Conservation (phyloP, 176 grass and related monocot species). For the Ampelocalamus luodianensis region DNA sequence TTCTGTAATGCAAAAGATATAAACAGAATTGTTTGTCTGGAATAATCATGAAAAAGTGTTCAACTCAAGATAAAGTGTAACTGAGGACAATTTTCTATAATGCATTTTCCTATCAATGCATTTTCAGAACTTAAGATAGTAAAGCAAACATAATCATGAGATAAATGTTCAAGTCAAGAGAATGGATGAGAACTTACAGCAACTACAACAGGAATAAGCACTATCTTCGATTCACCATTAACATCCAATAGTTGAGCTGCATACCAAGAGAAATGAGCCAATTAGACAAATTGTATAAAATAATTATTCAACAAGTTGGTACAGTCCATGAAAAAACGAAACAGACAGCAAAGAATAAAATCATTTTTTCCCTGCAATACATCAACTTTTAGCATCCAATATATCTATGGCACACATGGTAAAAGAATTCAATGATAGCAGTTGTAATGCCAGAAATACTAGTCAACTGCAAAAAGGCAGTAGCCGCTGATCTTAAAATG, state of each 20-base stretch:
- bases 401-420: neutral
- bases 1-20: conserved; percentile 1
- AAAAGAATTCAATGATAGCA: neutral
- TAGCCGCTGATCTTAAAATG: neutral
- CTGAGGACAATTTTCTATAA: neutral
- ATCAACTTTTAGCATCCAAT: neutral
- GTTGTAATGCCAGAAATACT: neutral
- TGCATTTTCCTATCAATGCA: conserved; percentile 10
- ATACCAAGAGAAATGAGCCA: conserved; percentile 27
- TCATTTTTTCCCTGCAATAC: neutral
- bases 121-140: neutral
- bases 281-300: conserved; percentile 14
- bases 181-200: conserved; percentile 64
- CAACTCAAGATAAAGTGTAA: neutral
- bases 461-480: neutral
- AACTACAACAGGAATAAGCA: conserved; percentile 77
- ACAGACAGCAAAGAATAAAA: neutral
- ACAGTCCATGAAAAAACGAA: neutral
- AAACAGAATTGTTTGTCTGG: conserved; percentile 12
- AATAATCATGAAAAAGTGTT: conserved; percentile 9
- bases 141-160: neutral
- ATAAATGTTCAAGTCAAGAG: conserved; percentile 20
- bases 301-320: neutral
- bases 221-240: conserved; percentile 74
- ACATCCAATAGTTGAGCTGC: conserved; percentile 79